Conservation (phyloP, 257 asterid species). For the Leptodermis oblonga region DNA sequence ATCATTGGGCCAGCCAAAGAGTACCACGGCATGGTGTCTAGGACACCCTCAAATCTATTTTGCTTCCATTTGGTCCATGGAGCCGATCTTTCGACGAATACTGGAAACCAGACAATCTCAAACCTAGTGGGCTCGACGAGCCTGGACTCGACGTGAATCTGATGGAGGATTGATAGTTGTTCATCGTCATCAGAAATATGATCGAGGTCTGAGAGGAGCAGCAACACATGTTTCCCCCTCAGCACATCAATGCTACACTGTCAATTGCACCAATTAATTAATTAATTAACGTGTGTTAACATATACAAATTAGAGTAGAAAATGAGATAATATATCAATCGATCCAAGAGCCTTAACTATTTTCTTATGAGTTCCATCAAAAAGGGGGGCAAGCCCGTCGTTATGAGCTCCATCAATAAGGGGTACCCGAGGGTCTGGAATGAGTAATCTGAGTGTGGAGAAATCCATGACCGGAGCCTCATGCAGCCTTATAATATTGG, state of each 20-base stretch:
- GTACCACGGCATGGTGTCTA: slow-evolving; percentile 77
- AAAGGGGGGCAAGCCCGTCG: no score
- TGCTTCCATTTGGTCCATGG: slow-evolving; percentile 20
- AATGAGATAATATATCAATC: neutral
- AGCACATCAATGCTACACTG: slow-evolving; percentile 62
- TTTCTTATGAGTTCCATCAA: slow-evolving; percentile 25
- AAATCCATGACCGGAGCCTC: no score
- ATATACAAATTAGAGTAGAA: no score
- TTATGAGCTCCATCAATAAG: no score
- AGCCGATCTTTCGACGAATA: slow-evolving; percentile 32
- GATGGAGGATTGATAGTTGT: slow-evolving; percentile 66
- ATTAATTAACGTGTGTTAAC: no score
- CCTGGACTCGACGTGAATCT: slow-evolving; percentile 47
- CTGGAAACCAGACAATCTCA: slow-evolving; percentile 80
- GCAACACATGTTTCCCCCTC: slow-evolving; percentile 61
- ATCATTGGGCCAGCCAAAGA: slow-evolving; percentile 60
- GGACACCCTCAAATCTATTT: slow-evolving; percentile 39
- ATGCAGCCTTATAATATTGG: no score
- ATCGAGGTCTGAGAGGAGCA: slow-evolving; percentile 65
- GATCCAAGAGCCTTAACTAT: no score
- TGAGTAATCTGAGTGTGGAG: no score
- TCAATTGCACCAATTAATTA: neutral
- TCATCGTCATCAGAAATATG: slow-evolving; percentile 61
- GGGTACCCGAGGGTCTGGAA: no score
- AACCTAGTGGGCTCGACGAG: slow-evolving; percentile 38